phyloP scores from a whole-genome alignment of 805 yeast genomes.

The Phaffomyces antillensis region DNA sequence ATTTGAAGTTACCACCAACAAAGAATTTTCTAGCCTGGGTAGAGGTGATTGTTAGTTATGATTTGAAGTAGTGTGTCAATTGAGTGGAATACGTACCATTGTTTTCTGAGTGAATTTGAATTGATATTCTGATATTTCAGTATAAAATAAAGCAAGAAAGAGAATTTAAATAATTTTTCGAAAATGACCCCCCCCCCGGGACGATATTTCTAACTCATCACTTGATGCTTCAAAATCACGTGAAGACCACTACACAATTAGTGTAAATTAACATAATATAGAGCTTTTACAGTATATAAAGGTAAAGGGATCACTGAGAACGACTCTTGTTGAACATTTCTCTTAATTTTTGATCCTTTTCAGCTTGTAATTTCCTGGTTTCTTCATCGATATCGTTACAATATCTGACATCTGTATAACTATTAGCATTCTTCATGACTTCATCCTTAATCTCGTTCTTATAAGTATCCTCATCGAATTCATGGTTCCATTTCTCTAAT shows the following conservation, averaged over 20 bases:
- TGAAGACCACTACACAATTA: neutral
- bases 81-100: neutral
- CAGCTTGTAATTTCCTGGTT: slow-evolving; percentile 27
- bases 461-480: slow-evolving; percentile 21
- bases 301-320: no score
- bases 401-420: slow-evolving; percentile 16
- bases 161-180: no score
- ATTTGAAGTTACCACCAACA: slow-evolving; percentile 99
- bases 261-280: no score
- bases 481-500: slow-evolving; percentile 64
- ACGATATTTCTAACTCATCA: no score
- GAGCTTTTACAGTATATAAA: no score
- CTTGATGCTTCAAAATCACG: neutral
- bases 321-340: slow-evolving; percentile 28
- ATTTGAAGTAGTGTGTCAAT: no score
- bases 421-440: slow-evolving; percentile 18
- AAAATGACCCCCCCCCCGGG: no score
- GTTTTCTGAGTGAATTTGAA: no score
- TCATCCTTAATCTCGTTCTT: slow-evolving; percentile 18
- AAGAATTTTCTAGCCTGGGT: slow-evolving; percentile 78
- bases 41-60: neutral
- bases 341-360: slow-evolving; percentile 36
- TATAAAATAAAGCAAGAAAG: no score
- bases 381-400: slow-evolving; percentile 14
- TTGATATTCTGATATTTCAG: no score